A percentile compares a stretch with the other conserved stretches of the same genome.
These are phyloP conservation scores for Tulasnella sp. DNA, from an alignment of 768 basidiomycete species.

Conservation along the genomic window DNA sequence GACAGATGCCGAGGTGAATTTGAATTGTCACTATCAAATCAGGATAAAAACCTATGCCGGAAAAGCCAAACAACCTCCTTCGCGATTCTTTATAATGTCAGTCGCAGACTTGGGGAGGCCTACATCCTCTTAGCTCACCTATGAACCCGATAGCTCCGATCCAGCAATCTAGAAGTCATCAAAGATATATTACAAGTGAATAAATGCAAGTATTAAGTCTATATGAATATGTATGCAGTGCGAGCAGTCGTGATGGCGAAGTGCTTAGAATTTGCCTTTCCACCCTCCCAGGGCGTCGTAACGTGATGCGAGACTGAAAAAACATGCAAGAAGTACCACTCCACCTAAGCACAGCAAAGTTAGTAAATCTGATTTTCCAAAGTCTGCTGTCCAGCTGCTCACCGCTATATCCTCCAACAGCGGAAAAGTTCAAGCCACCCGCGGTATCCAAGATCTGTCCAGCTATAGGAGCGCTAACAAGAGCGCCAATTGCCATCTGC, in stretches of 20 bases:
- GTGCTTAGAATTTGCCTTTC: slow-evolving; percentile 6
- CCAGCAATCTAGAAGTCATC: background rate
- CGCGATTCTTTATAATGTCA: too few relatives aligned
- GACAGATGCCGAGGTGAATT: too few relatives aligned
- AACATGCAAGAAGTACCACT: background rate
- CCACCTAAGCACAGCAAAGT: background rate
- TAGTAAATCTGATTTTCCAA: background rate
- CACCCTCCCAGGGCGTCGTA: background rate
- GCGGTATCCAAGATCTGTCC: slow-evolving; percentile 3
- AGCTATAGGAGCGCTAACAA: slow-evolving; percentile 15
- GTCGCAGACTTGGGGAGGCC: too few relatives aligned
- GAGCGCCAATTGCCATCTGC: slow-evolving; percentile 14
- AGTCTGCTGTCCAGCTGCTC: background rate
- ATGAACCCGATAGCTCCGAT: background rate
- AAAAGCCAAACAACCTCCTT: too few relatives aligned
- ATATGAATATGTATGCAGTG: background rate
- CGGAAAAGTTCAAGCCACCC: slow-evolving; percentile 2
- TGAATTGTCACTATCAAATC: too few relatives aligned
- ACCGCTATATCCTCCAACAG: slow-evolving; percentile 13
- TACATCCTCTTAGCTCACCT: background rate
- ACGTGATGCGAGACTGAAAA: background rate
- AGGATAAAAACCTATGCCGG: too few relatives aligned
- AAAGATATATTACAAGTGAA: background rate
- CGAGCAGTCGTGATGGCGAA: background rate
- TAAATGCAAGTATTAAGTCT: background rate